Base-by-base conservation (phyloP, 2,329 filamentous ascomycete genomes). In the Neurospora crassa region DNA sequence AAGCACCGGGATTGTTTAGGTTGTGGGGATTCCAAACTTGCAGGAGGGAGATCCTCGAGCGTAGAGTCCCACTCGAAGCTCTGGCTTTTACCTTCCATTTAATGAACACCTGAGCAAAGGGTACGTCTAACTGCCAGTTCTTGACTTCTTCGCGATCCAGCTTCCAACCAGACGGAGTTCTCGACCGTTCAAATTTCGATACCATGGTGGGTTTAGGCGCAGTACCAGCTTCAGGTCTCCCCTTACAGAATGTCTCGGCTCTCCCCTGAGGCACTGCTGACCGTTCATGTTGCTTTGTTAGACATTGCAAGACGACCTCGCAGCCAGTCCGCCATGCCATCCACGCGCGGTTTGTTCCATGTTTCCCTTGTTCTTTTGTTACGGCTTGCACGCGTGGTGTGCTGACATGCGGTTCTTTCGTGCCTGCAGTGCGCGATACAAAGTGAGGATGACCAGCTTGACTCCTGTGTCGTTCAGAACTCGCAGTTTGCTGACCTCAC, bases 261-360 rank as follows among this genome's bases (percentile, higher is more conserved):
- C 12, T 29, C 20, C 29, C 47, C 29, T 16, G 47, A 59, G 20
- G 47, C 53, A 63, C 29, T 63, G 53, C 40, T 45, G 41, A 45
- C 68, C 68, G 59, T n/a, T 59, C 11, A 68, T 41, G 20, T 69
- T 69, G 43, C 67, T 43, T 68, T 74, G 47, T 68, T 72, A 86
- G 83, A 80, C 81, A 71, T 80, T 90, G 16, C 89, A 93, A 76
- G 86, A 92, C 77, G 92, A 94, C 79, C 80, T 96, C 43, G 88
- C 88, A 72, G 87, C 88, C 43, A 88, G 92, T 77, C 92, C 93
- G 73, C 91, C 94, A 34, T 97, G 94, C 78, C 94, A 97, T 83
- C 88, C 93, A 71, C 88, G 91, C 78, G 95, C 94, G 73, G 91
- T 94, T 82, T 80, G 90, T 86, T 67, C 67, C 53, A 72, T 37